Evolutionary conservation across 2,329 filamentous ascomycete genomes (phyloP).

Genomic region (Penicillium digitatum): DNA sequence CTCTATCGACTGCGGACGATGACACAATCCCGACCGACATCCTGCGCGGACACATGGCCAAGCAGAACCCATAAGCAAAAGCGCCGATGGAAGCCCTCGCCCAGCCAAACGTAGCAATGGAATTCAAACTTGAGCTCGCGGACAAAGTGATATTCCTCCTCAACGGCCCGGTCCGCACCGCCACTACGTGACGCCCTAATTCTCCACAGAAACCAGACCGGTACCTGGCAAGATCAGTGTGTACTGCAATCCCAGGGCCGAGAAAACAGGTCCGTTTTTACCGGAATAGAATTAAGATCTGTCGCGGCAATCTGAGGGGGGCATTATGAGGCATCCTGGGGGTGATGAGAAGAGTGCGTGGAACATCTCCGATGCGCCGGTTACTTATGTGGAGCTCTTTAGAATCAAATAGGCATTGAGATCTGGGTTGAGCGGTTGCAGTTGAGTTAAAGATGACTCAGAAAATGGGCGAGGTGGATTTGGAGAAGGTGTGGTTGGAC

Average conservation of each 20-base stretch:
- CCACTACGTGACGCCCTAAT: conserved; percentile 64
- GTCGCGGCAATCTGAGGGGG: conserved; percentile 49
- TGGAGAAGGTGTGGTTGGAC: conserved; percentile 45
- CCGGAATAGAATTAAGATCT: conserved; percentile 53
- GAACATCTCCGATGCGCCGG: conserved; percentile 59
- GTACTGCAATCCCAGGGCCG: conserved; percentile 49
- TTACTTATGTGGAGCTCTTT: conserved; percentile 53
- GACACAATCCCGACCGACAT: conserved; percentile 31
- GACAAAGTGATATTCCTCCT: conserved; percentile 62
- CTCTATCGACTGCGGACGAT: conserved; percentile 34
- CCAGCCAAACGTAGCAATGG: conserved; percentile 57
- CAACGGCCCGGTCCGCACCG: conserved; percentile 51
- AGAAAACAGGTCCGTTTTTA: conserved; percentile 49
- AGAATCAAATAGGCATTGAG: conserved; percentile 59
- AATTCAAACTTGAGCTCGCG: conserved; percentile 33
- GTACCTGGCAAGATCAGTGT: conserved; percentile 56
- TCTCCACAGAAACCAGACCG: conserved; percentile 63
- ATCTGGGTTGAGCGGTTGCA: conserved; percentile 54
- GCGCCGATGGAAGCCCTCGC: conserved; percentile 41
- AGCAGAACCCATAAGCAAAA: conserved; percentile 7
- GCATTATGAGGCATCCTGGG: conserved; percentile 55
- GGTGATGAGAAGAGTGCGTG: conserved; percentile 53
- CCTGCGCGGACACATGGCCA: conserved; percentile 54
- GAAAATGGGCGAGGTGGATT: conserved; percentile 55
- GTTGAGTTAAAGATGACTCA: conserved; percentile 66